Evolutionary conservation across 2,329 filamentous ascomycete species (phyloP).

Genomic region (Zymoseptoria tritici): DNA sequence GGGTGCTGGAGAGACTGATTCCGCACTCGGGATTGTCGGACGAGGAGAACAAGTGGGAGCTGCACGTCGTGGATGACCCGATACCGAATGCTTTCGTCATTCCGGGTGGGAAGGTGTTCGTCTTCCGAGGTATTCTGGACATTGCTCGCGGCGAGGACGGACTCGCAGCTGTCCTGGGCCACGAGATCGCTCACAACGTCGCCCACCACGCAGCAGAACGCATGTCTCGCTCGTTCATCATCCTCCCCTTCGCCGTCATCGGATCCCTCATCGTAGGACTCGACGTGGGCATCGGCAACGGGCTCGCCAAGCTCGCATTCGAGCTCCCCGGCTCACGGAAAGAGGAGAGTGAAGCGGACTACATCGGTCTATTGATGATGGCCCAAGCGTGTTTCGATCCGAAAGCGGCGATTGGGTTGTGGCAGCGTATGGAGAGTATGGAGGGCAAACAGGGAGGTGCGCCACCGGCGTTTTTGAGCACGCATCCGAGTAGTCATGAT

Average conservation of each 20-base stretch:
- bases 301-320: conserved; percentile 56
- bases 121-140: conserved; percentile 65
- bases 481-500: conserved; percentile 64
- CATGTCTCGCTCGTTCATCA: conserved; percentile 40
- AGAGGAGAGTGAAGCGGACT: conserved; percentile 70
- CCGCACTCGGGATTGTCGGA: conserved; percentile 55
- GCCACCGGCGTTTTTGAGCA: conserved; percentile 65
- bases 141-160: conserved; percentile 60
- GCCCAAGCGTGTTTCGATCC: conserved; percentile 71
- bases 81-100: conserved; percentile 67
- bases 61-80: conserved; percentile 65
- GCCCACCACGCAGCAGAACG: conserved; percentile 62
- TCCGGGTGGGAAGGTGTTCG: conserved; percentile 71
- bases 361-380: conserved; percentile 78
- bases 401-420: conserved; percentile 57
- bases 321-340: conserved; percentile 59
- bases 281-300: conserved; percentile 30
- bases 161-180: conserved; percentile 66
- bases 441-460: conserved; percentile 40
- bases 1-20: conserved; percentile 60
- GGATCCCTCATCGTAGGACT: conserved; percentile 37
- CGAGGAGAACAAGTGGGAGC: conserved; percentile 55
- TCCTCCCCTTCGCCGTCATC: conserved; percentile 34
- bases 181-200: conserved; percentile 72
- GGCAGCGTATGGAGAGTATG: conserved; percentile 50